Conservation (phyloP, 192 early-diverging fungal genomes). For the Coemansia sp. region DNA sequence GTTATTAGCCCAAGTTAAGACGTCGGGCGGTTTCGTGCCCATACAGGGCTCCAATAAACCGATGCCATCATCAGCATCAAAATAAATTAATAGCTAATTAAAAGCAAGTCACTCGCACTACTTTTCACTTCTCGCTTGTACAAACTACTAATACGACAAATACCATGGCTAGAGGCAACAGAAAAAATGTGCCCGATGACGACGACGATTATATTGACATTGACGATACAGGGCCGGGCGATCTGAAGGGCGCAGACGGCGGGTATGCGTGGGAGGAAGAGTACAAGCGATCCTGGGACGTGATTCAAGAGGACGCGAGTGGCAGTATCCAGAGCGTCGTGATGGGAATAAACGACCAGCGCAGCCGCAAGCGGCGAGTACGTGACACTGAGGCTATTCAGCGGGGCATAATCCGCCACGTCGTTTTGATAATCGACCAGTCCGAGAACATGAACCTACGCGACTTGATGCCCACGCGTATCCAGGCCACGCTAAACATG, state of each 20-base stretch:
- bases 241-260: conserved; percentile 49
- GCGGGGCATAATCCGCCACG: conserved; percentile 83
- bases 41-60: no score
- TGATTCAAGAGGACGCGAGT: conserved; percentile 83
- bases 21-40: no score
- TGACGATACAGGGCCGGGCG: conserved; percentile 48
- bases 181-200: conserved; percentile 18
- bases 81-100: no score
- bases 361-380: conserved; percentile 60
- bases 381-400: conserved; percentile 75
- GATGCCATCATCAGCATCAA: no score
- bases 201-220: conserved; percentile 55
- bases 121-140: no score
- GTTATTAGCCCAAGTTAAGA: no score
- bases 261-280: conserved; percentile 96
- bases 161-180: conserved; percentile 15
- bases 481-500: conserved; percentile 71
- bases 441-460: conserved; percentile 84
- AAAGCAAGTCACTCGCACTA: no score
- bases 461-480: conserved; percentile 81
- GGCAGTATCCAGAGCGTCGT: conserved; percentile 82
- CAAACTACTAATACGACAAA: no score
- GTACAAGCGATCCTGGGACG: conserved; percentile 97
- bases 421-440: conserved; percentile 82
- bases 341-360: conserved; percentile 69